Evolutionary conservation across 23 red algal species (phyloP).

Genomic region (Gracilariopsis chorda): DNA sequence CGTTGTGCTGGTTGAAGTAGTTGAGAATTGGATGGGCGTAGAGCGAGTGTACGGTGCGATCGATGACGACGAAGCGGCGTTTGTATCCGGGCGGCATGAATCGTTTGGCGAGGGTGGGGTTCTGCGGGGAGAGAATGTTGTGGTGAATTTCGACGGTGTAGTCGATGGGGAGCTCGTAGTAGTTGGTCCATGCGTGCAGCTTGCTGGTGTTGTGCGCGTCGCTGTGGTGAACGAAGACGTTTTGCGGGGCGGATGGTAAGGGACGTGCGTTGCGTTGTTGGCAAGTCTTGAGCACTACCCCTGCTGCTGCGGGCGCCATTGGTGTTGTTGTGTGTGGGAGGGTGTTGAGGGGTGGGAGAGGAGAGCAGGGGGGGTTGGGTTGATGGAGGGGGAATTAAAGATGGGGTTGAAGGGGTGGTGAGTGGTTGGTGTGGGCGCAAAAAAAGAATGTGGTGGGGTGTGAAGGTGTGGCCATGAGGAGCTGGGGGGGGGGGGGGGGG

Average conservation of each 20-base stretch:
- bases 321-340: not conserved
- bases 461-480: no score
- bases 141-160: constrained; percentile 90
- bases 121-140: constrained; percentile 49
- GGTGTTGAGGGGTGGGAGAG: no score
- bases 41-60: constrained; percentile 61
- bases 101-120: constrained; percentile 72
- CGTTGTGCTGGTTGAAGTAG: constrained; percentile 74
- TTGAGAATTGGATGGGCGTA: constrained; percentile 46
- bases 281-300: not conserved
- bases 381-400: no score
- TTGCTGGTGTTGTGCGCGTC: not conserved
- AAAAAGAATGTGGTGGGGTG: no score
- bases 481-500: no score
- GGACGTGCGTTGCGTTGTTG: constrained; percentile 6
- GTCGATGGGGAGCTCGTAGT: constrained; percentile 80
- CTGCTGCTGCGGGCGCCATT: constrained; percentile 47
- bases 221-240: constrained; percentile 59
- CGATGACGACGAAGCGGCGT: constrained; percentile 92
- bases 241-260: constrained; percentile 44
- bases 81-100: constrained; percentile 65
- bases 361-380: no score
- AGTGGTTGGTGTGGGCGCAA: no score
- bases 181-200: constrained; percentile 82
- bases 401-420: no score